Conservation (phyloP, 345 rosid genomes). For the Chamaenerion angustifolium region DNA sequence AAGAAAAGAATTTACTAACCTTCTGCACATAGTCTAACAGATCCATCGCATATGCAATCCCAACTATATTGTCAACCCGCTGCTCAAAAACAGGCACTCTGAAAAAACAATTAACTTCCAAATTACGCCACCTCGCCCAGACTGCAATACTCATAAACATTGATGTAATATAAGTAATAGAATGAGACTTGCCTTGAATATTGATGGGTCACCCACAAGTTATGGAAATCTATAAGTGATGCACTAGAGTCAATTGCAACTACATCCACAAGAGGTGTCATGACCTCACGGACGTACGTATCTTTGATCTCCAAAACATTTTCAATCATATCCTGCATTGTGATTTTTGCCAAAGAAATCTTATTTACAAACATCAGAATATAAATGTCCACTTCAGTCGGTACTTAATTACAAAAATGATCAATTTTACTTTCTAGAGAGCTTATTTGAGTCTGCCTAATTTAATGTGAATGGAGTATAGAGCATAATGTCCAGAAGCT, state of each 20-base stretch:
- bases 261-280: slow-evolving; percentile 99
- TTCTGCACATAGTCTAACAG: slow-evolving; percentile 82
- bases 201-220: slow-evolving; percentile 92
- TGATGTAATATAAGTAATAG: too few species aligned
- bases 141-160: too few species aligned
- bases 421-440: too few species aligned
- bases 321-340: slow-evolving; percentile 92
- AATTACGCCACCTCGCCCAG: too few species aligned
- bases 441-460: too few species aligned
- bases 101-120: not conserved
- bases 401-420: too few species aligned
- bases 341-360: slow-evolving; percentile 10
- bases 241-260: slow-evolving; percentile 87
- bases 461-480: too few species aligned
- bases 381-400: too few species aligned
- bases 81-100: slow-evolving; percentile 99
- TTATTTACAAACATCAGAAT: not conserved
- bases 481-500: too few species aligned
- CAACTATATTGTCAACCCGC: slow-evolving; percentile 92
- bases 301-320: slow-evolving; percentile 97
- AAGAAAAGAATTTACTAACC: slow-evolving; percentile 33
- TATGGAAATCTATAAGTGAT: slow-evolving; percentile 72
- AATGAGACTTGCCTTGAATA: slow-evolving; percentile 56
- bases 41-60: slow-evolving; percentile 98
- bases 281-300: slow-evolving; percentile 94